Evolutionary conservation across 192 early-diverging fungal species (phyloP).

Genomic region (Coemansia sp.): DNA sequence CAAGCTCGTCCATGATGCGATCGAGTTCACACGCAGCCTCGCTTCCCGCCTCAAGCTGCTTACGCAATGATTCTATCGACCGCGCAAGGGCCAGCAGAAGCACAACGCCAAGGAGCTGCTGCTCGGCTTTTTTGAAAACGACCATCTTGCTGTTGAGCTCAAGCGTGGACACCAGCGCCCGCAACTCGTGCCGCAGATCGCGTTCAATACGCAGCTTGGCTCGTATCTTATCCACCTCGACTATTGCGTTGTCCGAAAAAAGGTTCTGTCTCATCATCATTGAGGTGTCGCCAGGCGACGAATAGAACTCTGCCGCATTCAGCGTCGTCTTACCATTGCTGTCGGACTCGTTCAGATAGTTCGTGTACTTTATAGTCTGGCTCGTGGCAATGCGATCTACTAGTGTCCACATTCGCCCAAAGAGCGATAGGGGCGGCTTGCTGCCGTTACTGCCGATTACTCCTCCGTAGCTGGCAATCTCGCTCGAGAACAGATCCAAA

Average conservation of each 20-base stretch:
- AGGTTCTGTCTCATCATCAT: conserved; percentile 44
- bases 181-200: conserved; percentile 22
- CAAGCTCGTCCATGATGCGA: conserved; percentile 13
- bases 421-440: conserved; percentile 34
- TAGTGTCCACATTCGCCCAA: conserved; percentile 50
- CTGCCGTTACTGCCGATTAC: conserved; percentile 1
- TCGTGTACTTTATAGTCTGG: conserved; percentile 22
- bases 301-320: conserved; percentile 21
- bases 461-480: conserved; percentile 5
- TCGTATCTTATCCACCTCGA: conserved; percentile 25
- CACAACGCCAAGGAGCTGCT: conserved; percentile 27
- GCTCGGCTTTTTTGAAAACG: conserved; percentile 32
- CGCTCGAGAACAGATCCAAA: conserved; percentile 18
- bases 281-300: conserved; percentile 30
- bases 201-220: conserved; percentile 13
- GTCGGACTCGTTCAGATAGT: conserved; percentile 15
- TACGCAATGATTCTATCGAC: conserved; percentile 9
- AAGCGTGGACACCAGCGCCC: conserved; percentile 38
- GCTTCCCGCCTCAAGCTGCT: conserved; percentile 3
- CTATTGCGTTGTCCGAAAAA: conserved; percentile 11
- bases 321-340: background rate
- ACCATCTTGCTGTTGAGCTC: conserved; percentile 48
- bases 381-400: conserved; percentile 35
- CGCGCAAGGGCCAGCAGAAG: conserved; percentile 34
- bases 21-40: conserved; percentile 16